Evolutionary conservation across 352 stramenopile species (phyloP).

Genomic region (Globisporangium rhizosaccharum): DNA sequence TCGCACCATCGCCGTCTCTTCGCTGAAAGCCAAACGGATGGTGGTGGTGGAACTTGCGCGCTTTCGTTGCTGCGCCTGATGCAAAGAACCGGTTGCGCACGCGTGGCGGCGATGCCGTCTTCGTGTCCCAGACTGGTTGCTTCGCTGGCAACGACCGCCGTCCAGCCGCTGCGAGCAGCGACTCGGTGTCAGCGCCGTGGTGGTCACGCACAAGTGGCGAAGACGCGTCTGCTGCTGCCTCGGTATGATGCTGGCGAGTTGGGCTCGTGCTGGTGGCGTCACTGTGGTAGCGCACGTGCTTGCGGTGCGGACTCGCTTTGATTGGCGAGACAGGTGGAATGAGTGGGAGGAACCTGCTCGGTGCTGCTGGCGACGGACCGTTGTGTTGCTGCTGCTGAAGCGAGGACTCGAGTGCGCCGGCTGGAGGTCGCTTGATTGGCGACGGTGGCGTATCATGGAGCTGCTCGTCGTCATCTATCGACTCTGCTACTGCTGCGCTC

Average conservation of each 20-base stretch:
- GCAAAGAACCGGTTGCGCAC: slow-evolving; percentile 30
- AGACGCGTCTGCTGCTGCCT: too few species aligned
- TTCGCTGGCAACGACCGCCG: slow-evolving; percentile 10
- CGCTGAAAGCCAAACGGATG: not conserved
- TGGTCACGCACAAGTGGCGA: too few species aligned
- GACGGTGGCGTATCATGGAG: not conserved
- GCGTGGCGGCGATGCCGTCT: slow-evolving; percentile 27
- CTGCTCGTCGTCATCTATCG: not conserved
- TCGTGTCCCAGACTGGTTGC: slow-evolving; percentile 18
- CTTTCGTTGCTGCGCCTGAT: not conserved
- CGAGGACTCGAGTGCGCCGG: not conserved
- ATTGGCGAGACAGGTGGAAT: slow-evolving; percentile 53
- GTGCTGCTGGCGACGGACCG: not conserved
- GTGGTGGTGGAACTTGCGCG: not conserved
- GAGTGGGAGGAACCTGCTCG: slow-evolving; percentile 16
- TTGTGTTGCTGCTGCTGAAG: not conserved
- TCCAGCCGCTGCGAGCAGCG: not conserved
- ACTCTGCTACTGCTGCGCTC: not conserved
- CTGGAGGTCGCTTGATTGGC: slow-evolving; percentile 2
- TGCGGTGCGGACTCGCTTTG: slow-evolving; percentile 33
- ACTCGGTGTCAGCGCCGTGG: not conserved
- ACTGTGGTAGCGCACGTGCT: slow-evolving; percentile 30
- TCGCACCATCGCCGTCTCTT: not conserved
- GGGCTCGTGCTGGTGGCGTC: not conserved
- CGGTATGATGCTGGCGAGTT: too few species aligned